Evolutionary conservation across 192 early-diverging fungal genomes (phyloP).

Genomic region (Diversispora epigaea): DNA sequence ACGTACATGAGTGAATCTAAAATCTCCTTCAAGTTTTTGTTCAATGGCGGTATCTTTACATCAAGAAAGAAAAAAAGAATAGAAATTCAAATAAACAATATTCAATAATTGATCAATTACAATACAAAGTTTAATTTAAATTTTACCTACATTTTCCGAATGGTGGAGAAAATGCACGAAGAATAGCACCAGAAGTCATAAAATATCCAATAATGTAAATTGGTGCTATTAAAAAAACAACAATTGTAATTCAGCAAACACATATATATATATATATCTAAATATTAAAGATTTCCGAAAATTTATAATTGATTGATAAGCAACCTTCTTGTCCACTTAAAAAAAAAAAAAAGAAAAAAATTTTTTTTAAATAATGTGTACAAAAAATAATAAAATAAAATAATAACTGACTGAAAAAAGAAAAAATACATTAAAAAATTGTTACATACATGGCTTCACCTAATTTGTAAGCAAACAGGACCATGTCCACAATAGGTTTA

Average conservation of each 20-base stretch:
- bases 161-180: conserved; percentile 74
- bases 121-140: neutral
- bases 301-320: no score
- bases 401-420: no score
- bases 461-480: conserved; percentile 74
- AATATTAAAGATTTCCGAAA: no score
- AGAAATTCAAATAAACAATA: no score
- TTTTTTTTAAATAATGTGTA: no score
- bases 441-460: conserved; percentile 59
- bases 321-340: conserved; percentile 28
- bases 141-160: conserved; percentile 66
- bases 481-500: conserved; percentile 72
- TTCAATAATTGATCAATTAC: no score
- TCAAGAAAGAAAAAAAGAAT: no score
- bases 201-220: conserved; percentile 63
- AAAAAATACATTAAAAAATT: no score
- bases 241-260: neutral
- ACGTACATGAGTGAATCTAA: conserved; percentile 72
- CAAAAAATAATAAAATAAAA: no score
- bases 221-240: conserved; percentile 46
- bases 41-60: conserved; percentile 71
- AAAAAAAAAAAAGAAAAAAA: no score
- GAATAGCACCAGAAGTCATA: conserved; percentile 58
- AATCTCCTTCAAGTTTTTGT: conserved; percentile 76
- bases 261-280: no score